phyloP scores from a whole-genome alignment of 1,284 basidiomycete species.

The Puccinia horiana region DNA sequence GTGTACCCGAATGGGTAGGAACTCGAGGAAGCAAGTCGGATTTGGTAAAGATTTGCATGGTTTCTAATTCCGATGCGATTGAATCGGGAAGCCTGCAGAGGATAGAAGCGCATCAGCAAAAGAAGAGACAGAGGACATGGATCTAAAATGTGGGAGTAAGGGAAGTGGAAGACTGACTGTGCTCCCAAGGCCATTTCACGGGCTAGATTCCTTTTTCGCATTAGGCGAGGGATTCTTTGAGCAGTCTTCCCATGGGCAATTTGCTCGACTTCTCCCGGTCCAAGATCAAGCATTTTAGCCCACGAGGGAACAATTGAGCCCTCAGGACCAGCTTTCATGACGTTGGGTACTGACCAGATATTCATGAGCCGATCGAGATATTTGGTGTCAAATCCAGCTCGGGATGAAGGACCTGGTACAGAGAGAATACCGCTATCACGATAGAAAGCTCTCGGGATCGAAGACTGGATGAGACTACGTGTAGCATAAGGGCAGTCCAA shows the following conservation, averaged over 20 bases:
- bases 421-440: conserved; percentile 74
- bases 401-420: conserved; percentile 67
- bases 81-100: conserved; percentile 37
- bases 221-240: conserved; percentile 35
- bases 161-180: conserved; percentile 12
- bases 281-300: conserved; percentile 47
- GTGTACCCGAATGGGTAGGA: conserved; percentile 60
- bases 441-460: conserved; percentile 76
- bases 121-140: not conserved
- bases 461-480: conserved; percentile 78
- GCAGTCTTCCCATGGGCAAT: conserved; percentile 28
- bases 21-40: conserved; percentile 55
- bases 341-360: conserved; percentile 78
- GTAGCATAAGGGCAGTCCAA: conserved; percentile 79
- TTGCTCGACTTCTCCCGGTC: conserved; percentile 36
- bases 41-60: conserved; percentile 28
- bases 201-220: conserved; percentile 5
- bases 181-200: conserved; percentile 27
- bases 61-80: conserved; percentile 27
- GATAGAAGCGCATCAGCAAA: not conserved
- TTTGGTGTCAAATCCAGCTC: conserved; percentile 66
- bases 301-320: conserved; percentile 60
- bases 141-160: not conserved
- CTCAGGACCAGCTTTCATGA: conserved; percentile 63
- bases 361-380: conserved; percentile 75